Conservation (phyloP, 1,284 basidiomycete species). For the Prillingera fragicola region DNA sequence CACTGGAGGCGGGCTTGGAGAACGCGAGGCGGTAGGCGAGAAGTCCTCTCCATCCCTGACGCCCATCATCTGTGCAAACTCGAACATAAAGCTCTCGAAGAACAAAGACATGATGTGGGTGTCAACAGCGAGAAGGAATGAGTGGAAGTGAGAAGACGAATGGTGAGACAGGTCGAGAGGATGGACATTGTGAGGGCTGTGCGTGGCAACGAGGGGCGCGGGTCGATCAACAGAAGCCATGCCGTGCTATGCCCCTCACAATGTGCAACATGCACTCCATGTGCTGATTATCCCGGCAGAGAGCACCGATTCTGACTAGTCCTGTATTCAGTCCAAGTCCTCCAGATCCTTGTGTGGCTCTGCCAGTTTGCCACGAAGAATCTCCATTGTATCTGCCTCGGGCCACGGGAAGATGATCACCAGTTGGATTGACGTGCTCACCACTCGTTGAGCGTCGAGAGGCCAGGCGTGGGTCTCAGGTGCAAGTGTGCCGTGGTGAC, state of each 20-base stretch:
- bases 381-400: no score
- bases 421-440: no score
- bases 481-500: no score
- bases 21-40: background rate
- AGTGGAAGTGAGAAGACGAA: background rate
- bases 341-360: no score
- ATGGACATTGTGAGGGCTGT: background rate
- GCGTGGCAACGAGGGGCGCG: no score
- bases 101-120: background rate
- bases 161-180: background rate
- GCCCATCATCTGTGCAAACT: no score
- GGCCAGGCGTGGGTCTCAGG: no score
- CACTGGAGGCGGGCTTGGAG: background rate
- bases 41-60: background rate
- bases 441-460: no score
- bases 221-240: background rate
- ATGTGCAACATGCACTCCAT: background rate
- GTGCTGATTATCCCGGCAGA: background rate
- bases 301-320: background rate
- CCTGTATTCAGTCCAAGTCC: background rate
- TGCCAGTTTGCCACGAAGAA: no score
- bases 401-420: no score
- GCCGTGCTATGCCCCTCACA: background rate
- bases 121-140: background rate
- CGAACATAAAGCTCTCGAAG: no score